A percentile compares a stretch with the other conserved stretches of the same genome.
These are phyloP conservation scores for Neofusicoccum sp. DNA, from an alignment of 2,329 filamentous ascomycete species.

Conservation along the genomic window DNA sequence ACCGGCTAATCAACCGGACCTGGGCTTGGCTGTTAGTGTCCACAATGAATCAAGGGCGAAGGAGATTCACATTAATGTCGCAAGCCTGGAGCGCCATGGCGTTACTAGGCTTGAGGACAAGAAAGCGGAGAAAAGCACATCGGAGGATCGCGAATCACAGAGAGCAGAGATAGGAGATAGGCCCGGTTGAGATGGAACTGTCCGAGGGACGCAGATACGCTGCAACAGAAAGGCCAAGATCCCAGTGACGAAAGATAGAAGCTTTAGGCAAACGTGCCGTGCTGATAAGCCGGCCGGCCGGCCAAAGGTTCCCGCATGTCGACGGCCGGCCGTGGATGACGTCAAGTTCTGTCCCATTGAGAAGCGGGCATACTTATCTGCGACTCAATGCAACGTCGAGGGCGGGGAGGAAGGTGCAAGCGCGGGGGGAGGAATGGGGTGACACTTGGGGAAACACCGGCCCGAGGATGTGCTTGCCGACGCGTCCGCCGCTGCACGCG, in stretches of 20 bases:
- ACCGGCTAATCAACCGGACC: no score
- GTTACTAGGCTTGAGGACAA: neutral
- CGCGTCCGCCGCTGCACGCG: neutral
- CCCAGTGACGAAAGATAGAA: neutral
- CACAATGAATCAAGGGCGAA: neutral
- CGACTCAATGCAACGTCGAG: neutral
- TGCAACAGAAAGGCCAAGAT: neutral
- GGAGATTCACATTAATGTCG: neutral
- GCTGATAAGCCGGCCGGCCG: conserved; percentile 6
- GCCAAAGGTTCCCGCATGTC: neutral
- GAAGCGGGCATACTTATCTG: neutral
- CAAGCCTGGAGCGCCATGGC: neutral
- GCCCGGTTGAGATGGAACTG: neutral
- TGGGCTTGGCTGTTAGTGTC: neutral
- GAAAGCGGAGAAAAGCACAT: neutral
- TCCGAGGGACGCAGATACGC: neutral
- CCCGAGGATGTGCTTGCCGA: neutral
- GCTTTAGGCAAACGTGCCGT: neutral
- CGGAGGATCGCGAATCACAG: neutral
- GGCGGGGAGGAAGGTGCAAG: neutral
- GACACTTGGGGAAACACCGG: neutral
- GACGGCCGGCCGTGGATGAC: neutral
- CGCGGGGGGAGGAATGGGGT: neutral
- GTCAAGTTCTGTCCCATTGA: neutral
- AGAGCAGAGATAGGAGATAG: neutral